Evolutionary conservation across 2,329 filamentous ascomycete genomes (phyloP).

Genomic region (Penicillium hesseltinei): DNA sequence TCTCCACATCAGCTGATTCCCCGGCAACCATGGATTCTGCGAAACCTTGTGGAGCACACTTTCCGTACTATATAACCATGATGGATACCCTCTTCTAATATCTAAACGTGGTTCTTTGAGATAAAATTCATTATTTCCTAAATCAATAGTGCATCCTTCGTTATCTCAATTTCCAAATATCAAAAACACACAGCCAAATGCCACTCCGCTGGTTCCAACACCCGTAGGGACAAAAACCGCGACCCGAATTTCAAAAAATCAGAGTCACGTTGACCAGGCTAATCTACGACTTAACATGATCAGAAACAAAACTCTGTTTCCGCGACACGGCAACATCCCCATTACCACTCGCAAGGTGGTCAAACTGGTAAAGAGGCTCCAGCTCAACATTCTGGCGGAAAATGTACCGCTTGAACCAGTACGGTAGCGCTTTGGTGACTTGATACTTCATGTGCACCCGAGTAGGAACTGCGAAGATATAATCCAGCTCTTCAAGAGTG

Average conservation of each 20-base stretch:
- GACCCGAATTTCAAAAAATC: not conserved
- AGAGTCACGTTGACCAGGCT: not conserved
- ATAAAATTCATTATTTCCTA: not conserved
- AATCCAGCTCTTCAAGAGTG: constrained; percentile 57
- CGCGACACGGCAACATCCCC: not conserved
- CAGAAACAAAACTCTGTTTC: not conserved
- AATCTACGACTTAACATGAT: constrained; percentile 4
- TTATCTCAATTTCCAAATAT: not conserved
- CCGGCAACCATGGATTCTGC: constrained; percentile 21
- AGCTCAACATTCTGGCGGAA: constrained; percentile 50
- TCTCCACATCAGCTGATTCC: constrained; percentile 20
- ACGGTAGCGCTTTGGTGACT: constrained; percentile 56
- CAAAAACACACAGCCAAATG: not conserved
- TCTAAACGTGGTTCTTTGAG: not conserved
- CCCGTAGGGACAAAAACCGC: not conserved
- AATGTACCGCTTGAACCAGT: constrained; percentile 60
- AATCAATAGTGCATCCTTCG: not conserved
- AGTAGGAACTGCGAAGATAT: constrained; percentile 59
- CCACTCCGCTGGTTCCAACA: not conserved
- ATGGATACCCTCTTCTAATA: not conserved
- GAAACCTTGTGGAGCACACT: constrained; percentile 12
- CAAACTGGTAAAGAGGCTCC: constrained; percentile 55
- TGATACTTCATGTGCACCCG: constrained; percentile 59
- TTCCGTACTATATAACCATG: not conserved
- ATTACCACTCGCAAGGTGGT: constrained; percentile 8